Evolutionary conservation across 2,329 filamentous ascomycete genomes (phyloP).

Genomic region (Trichoderma gracile): DNA sequence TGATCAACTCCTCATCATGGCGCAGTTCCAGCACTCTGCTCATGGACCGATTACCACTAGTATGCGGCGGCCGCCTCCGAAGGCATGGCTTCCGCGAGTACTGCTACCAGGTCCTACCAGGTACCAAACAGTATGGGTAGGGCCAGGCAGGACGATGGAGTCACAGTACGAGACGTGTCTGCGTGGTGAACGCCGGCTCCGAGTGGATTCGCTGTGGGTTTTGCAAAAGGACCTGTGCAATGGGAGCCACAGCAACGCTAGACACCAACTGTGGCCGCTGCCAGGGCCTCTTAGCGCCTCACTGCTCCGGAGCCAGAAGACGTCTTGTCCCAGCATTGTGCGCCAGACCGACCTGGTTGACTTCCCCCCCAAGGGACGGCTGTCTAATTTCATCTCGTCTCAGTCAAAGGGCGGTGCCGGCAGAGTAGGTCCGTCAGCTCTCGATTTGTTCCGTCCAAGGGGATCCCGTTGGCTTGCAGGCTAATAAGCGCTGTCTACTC

Average conservation of each 20-base stretch:
- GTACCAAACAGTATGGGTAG: background rate
- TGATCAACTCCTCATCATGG: background rate
- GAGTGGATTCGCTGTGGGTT: slow-evolving; percentile 28
- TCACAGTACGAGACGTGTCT: slow-evolving; percentile 20
- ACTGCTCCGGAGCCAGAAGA: slow-evolving; percentile 22
- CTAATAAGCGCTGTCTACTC: slow-evolving; percentile 2
- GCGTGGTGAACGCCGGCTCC: slow-evolving; percentile 18
- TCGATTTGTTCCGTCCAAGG: slow-evolving; percentile 13
- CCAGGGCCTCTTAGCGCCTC: slow-evolving; percentile 26
- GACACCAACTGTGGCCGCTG: slow-evolving; percentile 29
- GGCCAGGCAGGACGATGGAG: background rate
- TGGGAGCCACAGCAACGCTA: slow-evolving; percentile 29
- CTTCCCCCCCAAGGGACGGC: slow-evolving; percentile 1
- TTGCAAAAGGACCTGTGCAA: slow-evolving; percentile 33
- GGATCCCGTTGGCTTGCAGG: background rate
- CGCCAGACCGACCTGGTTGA: slow-evolving; percentile 8
- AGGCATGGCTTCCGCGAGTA: background rate
- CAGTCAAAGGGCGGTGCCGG: slow-evolving; percentile 8
- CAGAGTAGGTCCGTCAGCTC: slow-evolving; percentile 12
- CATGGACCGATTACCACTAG: slow-evolving; percentile 2
- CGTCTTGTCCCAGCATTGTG: slow-evolving; percentile 10
- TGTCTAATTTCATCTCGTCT: slow-evolving; percentile 15
- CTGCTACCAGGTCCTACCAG: background rate
- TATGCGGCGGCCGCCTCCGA: slow-evolving; percentile 17
- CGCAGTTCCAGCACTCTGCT: background rate